These are phyloP conservation scores for Hymenoscyphus salicellus DNA, from an alignment of 2,329 filamentous ascomycete genomes.

Conservation along the genomic window DNA sequence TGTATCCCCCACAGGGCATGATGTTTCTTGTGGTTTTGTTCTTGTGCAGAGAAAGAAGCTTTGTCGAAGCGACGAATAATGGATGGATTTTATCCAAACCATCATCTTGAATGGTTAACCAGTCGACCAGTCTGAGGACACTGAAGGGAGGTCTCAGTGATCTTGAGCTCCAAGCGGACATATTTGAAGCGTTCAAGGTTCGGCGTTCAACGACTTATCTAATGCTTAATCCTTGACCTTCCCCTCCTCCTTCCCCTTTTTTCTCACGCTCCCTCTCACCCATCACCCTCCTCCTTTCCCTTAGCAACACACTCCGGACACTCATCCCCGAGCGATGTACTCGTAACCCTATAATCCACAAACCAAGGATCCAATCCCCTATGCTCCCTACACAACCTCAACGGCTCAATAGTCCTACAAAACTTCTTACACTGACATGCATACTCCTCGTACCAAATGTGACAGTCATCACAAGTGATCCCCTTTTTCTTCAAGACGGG, in stretches of 20 bases:
- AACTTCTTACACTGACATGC: not conserved
- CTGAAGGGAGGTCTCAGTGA: not conserved
- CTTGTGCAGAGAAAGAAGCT: too few species aligned
- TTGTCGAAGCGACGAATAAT: not conserved
- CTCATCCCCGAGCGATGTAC: not conserved
- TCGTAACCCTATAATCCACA: not conserved
- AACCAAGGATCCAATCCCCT: not conserved
- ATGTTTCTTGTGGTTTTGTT: too few species aligned
- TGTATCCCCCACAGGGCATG: not conserved
- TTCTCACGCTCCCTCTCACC: not conserved
- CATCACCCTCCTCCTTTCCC: not conserved
- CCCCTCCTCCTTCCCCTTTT: not conserved
- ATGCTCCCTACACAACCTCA: not conserved
- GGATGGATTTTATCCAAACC: not conserved
- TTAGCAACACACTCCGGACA: not conserved
- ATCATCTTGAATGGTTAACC: not conserved
- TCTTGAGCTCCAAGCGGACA: not conserved
- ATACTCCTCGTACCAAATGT: not conserved
- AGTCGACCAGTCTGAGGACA: too few species aligned
- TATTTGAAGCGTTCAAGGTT: too few species aligned
- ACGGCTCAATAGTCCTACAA: not conserved
- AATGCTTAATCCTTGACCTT: too few species aligned
- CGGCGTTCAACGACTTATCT: too few species aligned
- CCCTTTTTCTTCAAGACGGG: not conserved
- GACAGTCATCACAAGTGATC: not conserved